Percentiles rank a stretch among this genome's conserved stretches.
Evolutionary conservation across 345 rosid genomes (phyloP).

Genomic region (Trapa incisa): DNA sequence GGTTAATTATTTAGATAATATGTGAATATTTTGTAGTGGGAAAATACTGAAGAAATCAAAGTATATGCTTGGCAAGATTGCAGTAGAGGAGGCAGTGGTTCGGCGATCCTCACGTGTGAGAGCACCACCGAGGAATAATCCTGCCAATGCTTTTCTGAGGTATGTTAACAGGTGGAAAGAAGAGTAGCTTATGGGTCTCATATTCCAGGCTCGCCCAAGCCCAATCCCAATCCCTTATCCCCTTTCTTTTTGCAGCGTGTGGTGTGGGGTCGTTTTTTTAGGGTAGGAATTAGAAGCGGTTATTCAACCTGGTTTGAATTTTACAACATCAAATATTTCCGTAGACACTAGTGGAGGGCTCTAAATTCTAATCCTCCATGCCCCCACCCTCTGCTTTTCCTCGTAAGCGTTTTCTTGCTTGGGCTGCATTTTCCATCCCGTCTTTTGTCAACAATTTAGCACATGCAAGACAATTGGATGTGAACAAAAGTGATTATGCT

Average conservation of each 20-base stretch:
- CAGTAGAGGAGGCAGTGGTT: conserved; percentile 68
- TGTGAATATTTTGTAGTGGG: conserved; percentile 25
- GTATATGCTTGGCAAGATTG: conserved; percentile 42
- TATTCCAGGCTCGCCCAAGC: background rate
- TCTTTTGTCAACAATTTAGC: background rate
- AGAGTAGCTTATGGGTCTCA: conserved; percentile 24
- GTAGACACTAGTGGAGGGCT: background rate
- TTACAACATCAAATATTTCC: background rate
- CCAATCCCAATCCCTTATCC: background rate
- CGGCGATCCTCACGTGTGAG: conserved; percentile 85
- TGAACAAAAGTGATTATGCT: background rate
- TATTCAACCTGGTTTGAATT: background rate
- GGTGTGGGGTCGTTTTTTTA: background rate
- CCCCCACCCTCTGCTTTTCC: background rate
- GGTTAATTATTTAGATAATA: background rate
- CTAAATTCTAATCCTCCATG: background rate
- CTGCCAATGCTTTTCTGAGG: conserved; percentile 61
- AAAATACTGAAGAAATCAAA: conserved; percentile 62
- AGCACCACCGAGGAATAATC: conserved; percentile 71
- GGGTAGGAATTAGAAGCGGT: background rate
- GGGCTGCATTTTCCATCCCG: background rate
- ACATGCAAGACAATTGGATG: background rate
- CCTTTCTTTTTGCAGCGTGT: background rate
- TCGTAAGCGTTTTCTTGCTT: background rate
- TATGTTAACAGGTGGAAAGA: conserved; percentile 93